Conservation (phyloP, 768 basidiomycete species). For the Suillus discolor region DNA sequence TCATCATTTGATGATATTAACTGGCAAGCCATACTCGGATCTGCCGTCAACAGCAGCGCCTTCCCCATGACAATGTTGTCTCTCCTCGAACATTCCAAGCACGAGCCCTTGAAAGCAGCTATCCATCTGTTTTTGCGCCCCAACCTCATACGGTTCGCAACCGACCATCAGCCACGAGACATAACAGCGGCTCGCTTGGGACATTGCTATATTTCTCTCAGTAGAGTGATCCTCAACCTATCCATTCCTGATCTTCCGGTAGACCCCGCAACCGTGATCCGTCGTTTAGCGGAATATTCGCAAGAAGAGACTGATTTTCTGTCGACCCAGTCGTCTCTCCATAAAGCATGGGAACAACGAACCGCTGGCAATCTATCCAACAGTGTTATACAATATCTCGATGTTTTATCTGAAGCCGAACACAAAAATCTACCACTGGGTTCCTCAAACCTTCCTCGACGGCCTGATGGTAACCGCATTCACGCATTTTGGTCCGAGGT, state of each 20-base stretch:
- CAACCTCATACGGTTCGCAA: constrained; percentile 18
- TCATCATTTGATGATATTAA: constrained; percentile 37
- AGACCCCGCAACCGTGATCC: constrained; percentile 78
- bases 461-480: constrained; percentile 49
- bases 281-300: constrained; percentile 47
- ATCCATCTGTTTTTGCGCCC: constrained; percentile 29
- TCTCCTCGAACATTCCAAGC: constrained; percentile 35
- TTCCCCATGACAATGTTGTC: constrained; percentile 29
- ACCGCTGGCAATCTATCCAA: constrained; percentile 60
- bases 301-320: constrained; percentile 43
- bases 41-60: constrained; percentile 10
- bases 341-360: constrained; percentile 54
- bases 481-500: constrained; percentile 78
- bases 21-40: constrained; percentile 17
- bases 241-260: constrained; percentile 84
- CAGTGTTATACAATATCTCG: constrained; percentile 48
- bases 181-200: constrained; percentile 41
- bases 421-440: constrained; percentile 25
- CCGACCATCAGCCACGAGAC: constrained; percentile 16
- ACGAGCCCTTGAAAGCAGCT: constrained; percentile 38
- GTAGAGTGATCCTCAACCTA: constrained; percentile 62
- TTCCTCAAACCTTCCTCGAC: constrained; percentile 33
- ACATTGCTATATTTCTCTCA: constrained; percentile 61
- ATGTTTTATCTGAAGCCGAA: constrained; percentile 33
- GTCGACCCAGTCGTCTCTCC: constrained; percentile 52